Evolutionary conservation across 805 yeast species (phyloP).

Genomic region (Starmerella kuoi): DNA sequence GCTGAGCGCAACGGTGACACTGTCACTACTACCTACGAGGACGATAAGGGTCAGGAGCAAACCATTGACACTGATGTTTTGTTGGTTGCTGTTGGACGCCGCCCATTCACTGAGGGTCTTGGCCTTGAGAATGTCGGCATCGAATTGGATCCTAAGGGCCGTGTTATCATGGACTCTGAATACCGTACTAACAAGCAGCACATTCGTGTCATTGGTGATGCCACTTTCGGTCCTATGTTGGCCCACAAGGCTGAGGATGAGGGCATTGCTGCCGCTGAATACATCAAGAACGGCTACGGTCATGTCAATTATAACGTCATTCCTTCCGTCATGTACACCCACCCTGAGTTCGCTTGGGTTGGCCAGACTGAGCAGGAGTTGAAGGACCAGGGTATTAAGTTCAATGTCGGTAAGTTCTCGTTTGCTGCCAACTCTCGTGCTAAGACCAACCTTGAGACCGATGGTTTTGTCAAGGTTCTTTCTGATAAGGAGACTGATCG

Average conservation of each 20-base stretch:
- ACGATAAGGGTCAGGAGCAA: slow-evolving; percentile 72
- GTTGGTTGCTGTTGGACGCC: slow-evolving; percentile 96
- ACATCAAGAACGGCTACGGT: slow-evolving; percentile 84
- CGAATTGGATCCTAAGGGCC: slow-evolving; percentile 83
- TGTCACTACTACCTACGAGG: slow-evolving; percentile 79
- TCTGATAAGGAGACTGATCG: slow-evolving; percentile 97
- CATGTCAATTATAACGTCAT: slow-evolving; percentile 97
- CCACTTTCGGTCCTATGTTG: slow-evolving; percentile 96
- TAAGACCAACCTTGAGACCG: slow-evolving; percentile 92
- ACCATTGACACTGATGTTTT: slow-evolving; percentile 85
- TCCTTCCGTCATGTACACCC: slow-evolving; percentile 98
- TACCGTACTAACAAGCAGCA: slow-evolving; percentile 85
- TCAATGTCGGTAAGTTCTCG: slow-evolving; percentile 95
- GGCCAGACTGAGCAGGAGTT: slow-evolving; percentile 93
- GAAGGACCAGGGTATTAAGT: slow-evolving; percentile 81
- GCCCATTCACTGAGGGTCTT: slow-evolving; percentile 87
- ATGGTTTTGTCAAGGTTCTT: slow-evolving; percentile 89
- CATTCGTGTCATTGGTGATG: slow-evolving; percentile 96
- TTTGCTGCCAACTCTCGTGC: slow-evolving; percentile 99
- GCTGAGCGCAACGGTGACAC: slow-evolving; percentile 82
- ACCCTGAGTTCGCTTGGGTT: slow-evolving; percentile 99
- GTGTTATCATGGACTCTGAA: slow-evolving; percentile 87
- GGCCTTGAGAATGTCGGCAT: slow-evolving; percentile 80
- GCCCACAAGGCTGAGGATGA: slow-evolving; percentile 99
- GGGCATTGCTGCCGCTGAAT: slow-evolving; percentile 97